These are phyloP conservation scores for Talinum fruticosum DNA, from an alignment of 148 eudicot genomes.

Conservation along the genomic window DNA sequence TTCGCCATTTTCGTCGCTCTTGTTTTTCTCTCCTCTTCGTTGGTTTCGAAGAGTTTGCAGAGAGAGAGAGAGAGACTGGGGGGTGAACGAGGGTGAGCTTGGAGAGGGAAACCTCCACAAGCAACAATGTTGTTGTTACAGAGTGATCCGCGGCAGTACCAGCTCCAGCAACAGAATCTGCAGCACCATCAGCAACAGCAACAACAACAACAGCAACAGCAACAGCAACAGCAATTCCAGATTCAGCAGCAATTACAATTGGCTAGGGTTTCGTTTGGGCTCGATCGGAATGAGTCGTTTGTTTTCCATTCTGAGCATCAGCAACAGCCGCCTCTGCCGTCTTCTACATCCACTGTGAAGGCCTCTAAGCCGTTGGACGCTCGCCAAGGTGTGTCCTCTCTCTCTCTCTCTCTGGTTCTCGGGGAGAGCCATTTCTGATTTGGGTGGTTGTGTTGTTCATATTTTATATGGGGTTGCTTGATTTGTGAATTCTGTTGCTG, in stretches of 20 bases:
- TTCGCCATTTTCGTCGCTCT: not conserved
- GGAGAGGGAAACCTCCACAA: not conserved
- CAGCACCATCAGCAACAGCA: conserved; percentile 20
- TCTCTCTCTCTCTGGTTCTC: not conserved
- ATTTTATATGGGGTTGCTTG: not conserved
- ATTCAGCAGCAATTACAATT: conserved; percentile 37
- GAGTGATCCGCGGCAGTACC: conserved; percentile 50
- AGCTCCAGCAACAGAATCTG: conserved; percentile 22
- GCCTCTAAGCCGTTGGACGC: conserved; percentile 34
- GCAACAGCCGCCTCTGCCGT: conserved; percentile 3
- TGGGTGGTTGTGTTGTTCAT: not conserved
- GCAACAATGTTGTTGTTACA: conserved; percentile 49
- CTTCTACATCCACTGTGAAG: conserved; percentile 36
- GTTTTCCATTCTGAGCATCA: conserved; percentile 31
- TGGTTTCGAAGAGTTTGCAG: not conserved
- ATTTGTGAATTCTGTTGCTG: not conserved
- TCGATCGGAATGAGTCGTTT: conserved; percentile 37
- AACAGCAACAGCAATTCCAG: conserved; percentile 33
- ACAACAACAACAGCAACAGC: conserved; percentile 26
- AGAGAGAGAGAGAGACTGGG: not conserved
- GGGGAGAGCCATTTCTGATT: not conserved
- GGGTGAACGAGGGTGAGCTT: not conserved
- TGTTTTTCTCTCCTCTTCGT: conserved; percentile 1
- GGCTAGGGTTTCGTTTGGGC: conserved; percentile 47
- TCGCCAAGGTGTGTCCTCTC: conserved; percentile 34